Evolutionary conservation across 1,284 basidiomycete species (phyloP).

Genomic region (Lentinus polychrous): DNA sequence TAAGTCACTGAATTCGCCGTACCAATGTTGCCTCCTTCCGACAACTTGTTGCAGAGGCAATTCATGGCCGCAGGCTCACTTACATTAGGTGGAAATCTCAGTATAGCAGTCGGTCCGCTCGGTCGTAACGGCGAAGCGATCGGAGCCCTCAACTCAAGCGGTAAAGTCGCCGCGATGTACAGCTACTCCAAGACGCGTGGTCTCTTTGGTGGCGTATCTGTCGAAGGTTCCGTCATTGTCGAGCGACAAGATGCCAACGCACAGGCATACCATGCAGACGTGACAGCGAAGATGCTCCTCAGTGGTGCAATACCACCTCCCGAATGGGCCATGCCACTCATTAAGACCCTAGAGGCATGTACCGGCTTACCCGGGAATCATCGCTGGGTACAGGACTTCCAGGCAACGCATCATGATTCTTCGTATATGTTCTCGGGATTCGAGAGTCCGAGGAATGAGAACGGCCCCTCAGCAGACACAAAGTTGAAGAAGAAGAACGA

Average conservation of each 20-base stretch:
- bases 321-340: constrained; percentile 68
- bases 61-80: constrained; percentile 96
- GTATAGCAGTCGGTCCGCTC: constrained; percentile 87
- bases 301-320: constrained; percentile 72
- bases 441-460: constrained; percentile 22
- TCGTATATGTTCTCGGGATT: constrained; percentile 55
- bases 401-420: constrained; percentile 16
- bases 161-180: constrained; percentile 93
- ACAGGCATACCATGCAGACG: constrained; percentile 70
- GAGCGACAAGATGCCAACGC: constrained; percentile 91
- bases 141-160: constrained; percentile 81
- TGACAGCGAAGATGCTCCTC: constrained; percentile 74
- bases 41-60: constrained; percentile 45
- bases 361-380: constrained; percentile 65
- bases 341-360: constrained; percentile 66
- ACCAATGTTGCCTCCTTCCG: constrained; percentile 6
- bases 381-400: constrained; percentile 59
- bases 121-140: constrained; percentile 93
- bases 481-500: constrained; percentile 40
- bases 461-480: constrained; percentile 12
- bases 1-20: constrained; percentile 28
- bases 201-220: constrained; percentile 76
- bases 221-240: constrained; percentile 93
- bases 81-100: constrained; percentile 90
- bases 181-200: constrained; percentile 94